Base-by-base conservation (phyloP, 2,329 filamentous ascomycete species). In the Lasiodiplodia sp. region DNA sequence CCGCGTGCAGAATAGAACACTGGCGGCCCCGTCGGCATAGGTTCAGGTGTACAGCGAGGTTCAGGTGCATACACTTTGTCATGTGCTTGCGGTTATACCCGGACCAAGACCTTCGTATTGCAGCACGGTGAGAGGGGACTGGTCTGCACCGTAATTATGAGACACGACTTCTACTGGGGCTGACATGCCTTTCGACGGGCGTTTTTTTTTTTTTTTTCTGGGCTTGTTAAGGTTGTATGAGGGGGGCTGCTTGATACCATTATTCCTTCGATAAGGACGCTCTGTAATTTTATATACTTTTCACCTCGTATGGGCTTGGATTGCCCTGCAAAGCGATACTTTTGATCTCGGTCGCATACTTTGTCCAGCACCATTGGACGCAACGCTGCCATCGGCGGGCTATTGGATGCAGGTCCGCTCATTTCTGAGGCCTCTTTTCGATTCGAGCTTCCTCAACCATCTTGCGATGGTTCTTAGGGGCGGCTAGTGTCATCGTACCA, bases 171-270 rank as follows among this genome's bases (percentile, higher is more conserved):
- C 14, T 52, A 37, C 25, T 21, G 38, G 28, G 55, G 28, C 47
- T 47, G 7, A n/a, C 25, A 38, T 37, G 12, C 34, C 37, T 58
- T 58, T 67, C 21, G 38, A 38, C 11, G 16, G 47, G 28, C 40
- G 40, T 44, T 52, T 47, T 55, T n/a, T 47, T 47, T 55, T n/a
- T 47, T 10, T 18, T 18, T 18, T 18, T 56, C 14, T 56, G 10
- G 38, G n/a, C 11, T 25, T 58, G 28, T 16, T 56, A 16, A 16
- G 18, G 3, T 47, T 11, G 63, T 28, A 28, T 44, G 14, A 31
- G 60, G 47, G 47, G 47, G 47, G 23, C n/a, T 64, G 60, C 12
- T 51, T 52, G 65, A 67, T 67, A 67, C 65, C 65, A 67, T 40
- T 34, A 28, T 51, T 23, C 60, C 21, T 34, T 55, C 65, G 44